A percentile compares a stretch with the other conserved stretches of the same genome.
These are phyloP conservation scores for Gossypium mustelinum DNA, from an alignment of 345 rosid species.

Conservation along the genomic window DNA sequence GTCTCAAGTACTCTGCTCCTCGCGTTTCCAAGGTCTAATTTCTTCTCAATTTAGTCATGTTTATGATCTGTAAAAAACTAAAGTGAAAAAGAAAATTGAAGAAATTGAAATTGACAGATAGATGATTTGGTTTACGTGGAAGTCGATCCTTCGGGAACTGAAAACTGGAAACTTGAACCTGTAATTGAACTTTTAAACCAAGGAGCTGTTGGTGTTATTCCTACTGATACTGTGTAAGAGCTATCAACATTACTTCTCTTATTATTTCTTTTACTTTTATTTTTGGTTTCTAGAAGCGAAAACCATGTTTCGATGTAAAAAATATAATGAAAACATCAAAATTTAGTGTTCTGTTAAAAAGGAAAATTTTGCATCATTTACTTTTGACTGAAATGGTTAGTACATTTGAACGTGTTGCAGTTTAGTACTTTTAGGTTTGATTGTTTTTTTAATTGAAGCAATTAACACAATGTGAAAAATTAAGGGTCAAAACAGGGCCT, in stretches of 20 bases:
- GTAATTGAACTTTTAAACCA: slow-evolving; percentile 59
- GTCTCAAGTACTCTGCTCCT: slow-evolving; percentile 82
- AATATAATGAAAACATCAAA: not conserved
- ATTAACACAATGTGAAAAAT: not conserved
- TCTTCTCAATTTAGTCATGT: not conserved
- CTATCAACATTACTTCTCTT: not conserved
- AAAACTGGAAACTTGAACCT: slow-evolving; percentile 67
- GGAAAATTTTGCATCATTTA: not conserved
- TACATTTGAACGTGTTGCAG: not conserved
- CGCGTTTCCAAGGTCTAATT: slow-evolving; percentile 58
- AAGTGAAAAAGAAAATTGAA: not conserved
- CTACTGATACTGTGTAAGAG: slow-evolving; percentile 79
- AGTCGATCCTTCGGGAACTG: slow-evolving; percentile 66
- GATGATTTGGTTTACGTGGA: slow-evolving; percentile 60
- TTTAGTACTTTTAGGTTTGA: not conserved
- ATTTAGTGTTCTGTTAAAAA: not conserved
- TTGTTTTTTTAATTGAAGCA: slow-evolving; percentile 1
- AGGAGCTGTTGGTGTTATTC: slow-evolving; percentile 95
- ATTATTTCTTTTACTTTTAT: not conserved
- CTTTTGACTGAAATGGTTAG: not conserved
- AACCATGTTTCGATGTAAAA: not conserved
- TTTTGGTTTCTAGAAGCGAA: not conserved
- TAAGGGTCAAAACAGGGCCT: not conserved
- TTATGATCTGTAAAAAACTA: not conserved
- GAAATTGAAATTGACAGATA: slow-evolving; percentile 35